Conservation (phyloP, 2,329 filamentous ascomycete species). For the Botrytis paeoniae region DNA sequence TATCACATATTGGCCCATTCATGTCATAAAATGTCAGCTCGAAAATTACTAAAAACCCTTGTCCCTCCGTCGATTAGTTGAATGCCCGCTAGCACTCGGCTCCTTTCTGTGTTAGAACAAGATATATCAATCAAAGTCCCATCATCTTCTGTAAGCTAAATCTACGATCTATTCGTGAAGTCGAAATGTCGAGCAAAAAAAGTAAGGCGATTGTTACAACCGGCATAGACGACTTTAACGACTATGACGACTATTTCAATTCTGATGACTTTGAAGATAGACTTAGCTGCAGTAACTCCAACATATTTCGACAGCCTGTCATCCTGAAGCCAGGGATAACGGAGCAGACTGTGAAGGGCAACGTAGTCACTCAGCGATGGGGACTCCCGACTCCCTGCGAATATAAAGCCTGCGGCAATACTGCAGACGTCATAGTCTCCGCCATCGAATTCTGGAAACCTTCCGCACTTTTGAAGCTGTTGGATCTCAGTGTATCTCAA, state of each 20-base stretch:
- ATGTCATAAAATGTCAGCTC: background rate
- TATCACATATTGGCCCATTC: background rate
- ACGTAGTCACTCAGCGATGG: background rate
- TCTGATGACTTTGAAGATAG: background rate
- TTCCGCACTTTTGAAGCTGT: background rate
- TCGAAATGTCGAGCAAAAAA: background rate
- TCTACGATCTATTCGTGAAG: background rate
- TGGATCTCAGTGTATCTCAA: background rate
- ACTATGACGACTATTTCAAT: no score
- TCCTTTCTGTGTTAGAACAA: no score
- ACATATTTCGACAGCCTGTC: background rate
- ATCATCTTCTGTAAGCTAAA: background rate
- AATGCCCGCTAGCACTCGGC: no score
- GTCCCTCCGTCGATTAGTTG: no score
- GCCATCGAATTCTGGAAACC: background rate
- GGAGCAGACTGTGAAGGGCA: accelerated
- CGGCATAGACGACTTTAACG: background rate
- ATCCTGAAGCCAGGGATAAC: background rate
- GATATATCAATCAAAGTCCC: background rate
- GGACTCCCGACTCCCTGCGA: background rate
- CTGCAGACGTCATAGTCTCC: background rate
- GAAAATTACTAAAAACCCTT: no score
- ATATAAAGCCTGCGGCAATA: background rate
- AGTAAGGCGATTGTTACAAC: accelerated
- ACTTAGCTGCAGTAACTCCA: background rate